phyloP scores from a whole-genome alignment of 768 basidiomycete genomes.

The Naganishia onofrii region DNA sequence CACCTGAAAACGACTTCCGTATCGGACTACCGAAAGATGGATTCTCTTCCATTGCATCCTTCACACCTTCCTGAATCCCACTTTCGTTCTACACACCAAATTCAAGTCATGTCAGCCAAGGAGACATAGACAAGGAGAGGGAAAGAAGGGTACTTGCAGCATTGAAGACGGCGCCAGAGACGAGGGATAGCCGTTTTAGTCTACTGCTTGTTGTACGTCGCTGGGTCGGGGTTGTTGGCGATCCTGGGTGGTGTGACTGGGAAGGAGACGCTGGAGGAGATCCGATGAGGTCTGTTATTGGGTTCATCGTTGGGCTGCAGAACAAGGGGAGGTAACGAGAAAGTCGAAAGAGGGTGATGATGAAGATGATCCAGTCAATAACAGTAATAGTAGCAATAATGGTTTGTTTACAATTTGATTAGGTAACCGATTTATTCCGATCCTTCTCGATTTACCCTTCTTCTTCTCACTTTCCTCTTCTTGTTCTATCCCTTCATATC shows the following conservation, averaged over 20 bases:
- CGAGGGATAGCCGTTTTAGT: constrained; percentile 14
- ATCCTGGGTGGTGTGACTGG: neutral
- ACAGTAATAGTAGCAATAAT: neutral
- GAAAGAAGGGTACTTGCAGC: neutral
- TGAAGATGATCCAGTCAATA: neutral
- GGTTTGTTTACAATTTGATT: constrained; percentile 24
- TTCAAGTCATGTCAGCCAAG: neutral
- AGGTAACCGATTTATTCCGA: constrained; percentile 3
- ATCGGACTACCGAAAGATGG: constrained; percentile 9
- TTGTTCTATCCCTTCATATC: neutral
- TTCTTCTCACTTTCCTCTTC: neutral
- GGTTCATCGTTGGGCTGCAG: neutral
- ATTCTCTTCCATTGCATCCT: constrained; percentile 17
- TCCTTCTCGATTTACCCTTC: too few relatives aligned
- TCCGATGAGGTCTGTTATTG: neutral
- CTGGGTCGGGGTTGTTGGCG: neutral
- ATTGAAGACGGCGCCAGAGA: constrained; percentile 12
- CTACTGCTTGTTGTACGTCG: neutral
- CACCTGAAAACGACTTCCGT: neutral
- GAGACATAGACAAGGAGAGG: neutral
- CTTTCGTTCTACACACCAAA: neutral
- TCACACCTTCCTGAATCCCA: neutral
- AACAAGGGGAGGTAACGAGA: neutral
- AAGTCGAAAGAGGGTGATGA: neutral
- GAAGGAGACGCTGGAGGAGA: neutral